Evolutionary conservation across 2,329 filamentous ascomycete species (phyloP), one percentile per base, ranked within the genome.

Genomic region (Sporothrix protearum): DNA sequence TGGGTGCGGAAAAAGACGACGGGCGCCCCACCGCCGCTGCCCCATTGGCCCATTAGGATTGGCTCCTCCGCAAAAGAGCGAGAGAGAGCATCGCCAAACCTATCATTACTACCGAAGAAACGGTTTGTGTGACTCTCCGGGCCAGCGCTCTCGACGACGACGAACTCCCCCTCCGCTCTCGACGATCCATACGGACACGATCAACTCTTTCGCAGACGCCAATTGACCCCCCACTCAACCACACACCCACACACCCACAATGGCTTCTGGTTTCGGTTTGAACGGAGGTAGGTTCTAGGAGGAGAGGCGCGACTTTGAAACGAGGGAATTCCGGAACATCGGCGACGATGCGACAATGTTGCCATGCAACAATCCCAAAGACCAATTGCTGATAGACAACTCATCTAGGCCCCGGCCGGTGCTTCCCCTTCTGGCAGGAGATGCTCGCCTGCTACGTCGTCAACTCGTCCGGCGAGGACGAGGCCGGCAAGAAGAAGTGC

Each of bases 341-440:
- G 25, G 45, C 66, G 61, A 45, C 22, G 22, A 66, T 28, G 22
- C 25, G 42, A 28, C 53, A 12, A 42, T 42, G 39, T n/a, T n/a
- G n/a, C 39, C 9, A 42, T 19, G 14, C 42, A 19, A 1, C 42
- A 28, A 49, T 25, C 6, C 57, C 47, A 39, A 64, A 8, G 42
- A 28, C 22, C 49, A 42, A 25, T 73, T 8, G 68, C 71, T 72
- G 39, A 72, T 67, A 45, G 14, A n/a, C 19, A 22, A 47, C 45
- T 16, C 64, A 73, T 5, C 77, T 49, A 89, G 87, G 87, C 78
- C 86, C 87, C 74, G 85, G 84, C 77, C 92, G 95, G 82, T 99
- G 96, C 89, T 98, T 97, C 86, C 93, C 94, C 80, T 99, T 97
- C 89, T 99, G 96, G 96, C 96, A 99, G 85, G 96, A 99, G 84